Evolutionary conservation across 768 basidiomycete genomes (phyloP), one percentile per base, ranked within the genome.

Genomic region (Suillus paluster): DNA sequence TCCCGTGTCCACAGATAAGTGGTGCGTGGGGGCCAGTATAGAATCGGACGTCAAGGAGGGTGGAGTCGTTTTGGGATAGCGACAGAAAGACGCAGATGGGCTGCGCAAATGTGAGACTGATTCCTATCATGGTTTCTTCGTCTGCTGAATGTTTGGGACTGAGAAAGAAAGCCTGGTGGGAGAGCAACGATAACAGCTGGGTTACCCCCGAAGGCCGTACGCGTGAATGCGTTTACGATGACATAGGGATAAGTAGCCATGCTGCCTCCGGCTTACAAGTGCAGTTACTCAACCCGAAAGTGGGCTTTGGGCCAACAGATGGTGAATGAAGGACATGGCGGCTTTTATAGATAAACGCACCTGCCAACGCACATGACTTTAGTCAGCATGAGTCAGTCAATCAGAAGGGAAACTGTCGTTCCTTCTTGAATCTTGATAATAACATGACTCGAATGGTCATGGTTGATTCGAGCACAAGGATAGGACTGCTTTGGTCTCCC

Each of bases 101-200:
- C 59, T 84, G 83, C 60, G 80, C 79, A 34, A 86, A 72, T 59
- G 81, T 82, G 56, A 66, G 69, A 3, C 82, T 74, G 25, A 83
- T 75, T 19, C 70, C 68, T 62, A 36, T 48, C 58, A 63, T 62
- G n/a, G 58, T 65, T 14, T n/a, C 45, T 25, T 46, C 45, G n/a
- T n/a, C n/a, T n/a, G 45, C 23, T 46, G 34, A 36, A 50, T 53
- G 39, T 60, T 56, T 25, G 55, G 36, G 39, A 39, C 25, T 45
- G 27, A 41, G 59, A 34, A 45, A 44, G 45, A 61, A 58, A 41
- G 11, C 39, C 59, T 19, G 61, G 49, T 8, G 66, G 62, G 21
- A 66, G 53, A 56, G 81, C 75, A 56, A 80, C 69, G 44, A 83
- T 69, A 7, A 72, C 75, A 4, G 83, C 81, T 0, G 83, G 82